Base-by-base conservation (phyloP, 2,329 filamentous ascomycete species). In the Epicoccum sorghinum region DNA sequence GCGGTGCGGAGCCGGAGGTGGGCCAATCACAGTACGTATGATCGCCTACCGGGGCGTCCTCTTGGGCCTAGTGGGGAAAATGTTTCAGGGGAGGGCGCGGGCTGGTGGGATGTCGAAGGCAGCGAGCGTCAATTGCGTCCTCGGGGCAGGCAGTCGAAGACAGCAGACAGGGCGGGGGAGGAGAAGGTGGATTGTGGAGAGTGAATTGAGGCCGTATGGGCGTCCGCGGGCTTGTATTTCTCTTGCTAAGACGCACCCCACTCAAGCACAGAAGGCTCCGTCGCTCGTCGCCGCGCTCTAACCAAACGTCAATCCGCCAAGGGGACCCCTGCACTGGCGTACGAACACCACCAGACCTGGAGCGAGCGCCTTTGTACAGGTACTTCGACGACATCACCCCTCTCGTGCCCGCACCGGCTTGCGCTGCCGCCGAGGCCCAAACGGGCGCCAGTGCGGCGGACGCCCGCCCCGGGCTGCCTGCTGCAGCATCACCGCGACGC, bases 301-400 rank as follows among this genome's bases (percentile, higher is more conserved):
- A 55, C 50, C 64, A 67, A 29, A 62, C 60, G 60, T 62, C 61
- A 62, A 62, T 60, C 60, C 48, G 61, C 62, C 62, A 59, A 64
- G 61, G 57, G 38, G 37, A 50, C 51, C 64, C 60, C 64, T 68
- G 60, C 54, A 44, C 41, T 27, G 50, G 52, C 52, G 52, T 61
- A 66, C 62, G 60, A 66, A 55, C 64, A 60, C 58, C 61, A 60
- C 52, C 58, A 54, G 57, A 38, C 49, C 40, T 51, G 57, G 53
- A 58, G 58, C 57, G 53, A 56, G 58, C 51, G 37, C 46, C 41
- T 52, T 44, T 61, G 62, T 62, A 64, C 55, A 62, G 60, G 56
- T 61, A 62, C 62, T 41, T 53, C 22, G 52, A 60, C 47, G 47
- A 53, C 58, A 37, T 40, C 47, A 36, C 56, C 40, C 47, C 27